Base-by-base conservation (phyloP, 169 alveolate genomes). In the Cryptosporidium parvum region DNA sequence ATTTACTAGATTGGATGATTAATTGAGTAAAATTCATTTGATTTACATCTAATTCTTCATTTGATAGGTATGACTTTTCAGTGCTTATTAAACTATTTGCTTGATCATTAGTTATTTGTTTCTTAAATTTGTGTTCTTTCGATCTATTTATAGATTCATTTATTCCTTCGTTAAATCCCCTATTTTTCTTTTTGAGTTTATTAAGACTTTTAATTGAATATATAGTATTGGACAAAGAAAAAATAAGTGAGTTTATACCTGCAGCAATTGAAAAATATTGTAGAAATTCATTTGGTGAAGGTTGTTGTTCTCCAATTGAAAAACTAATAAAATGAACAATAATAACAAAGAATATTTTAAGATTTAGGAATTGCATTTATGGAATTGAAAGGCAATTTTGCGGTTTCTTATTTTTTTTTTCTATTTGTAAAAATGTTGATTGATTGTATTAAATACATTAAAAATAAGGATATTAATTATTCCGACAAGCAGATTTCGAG, bases 231-330 rank as follows among this genome's bases (percentile, higher is more conserved):
- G 86, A 73, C 18, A 73, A 33, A 7, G 86, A 53, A 35, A 73
- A 56, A 29, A 73, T 26, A 23, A 37, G 70, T 12, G 86, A 73
- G 70, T 31, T 56, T 3, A 73, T 29, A n/a, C 61, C 72, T 26
- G 86, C 68, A 33, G 59, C 86, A 56, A 10, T 62, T 4, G 86
- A 73, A 37, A 73, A 53, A 56, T 53, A 73, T 51, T 53, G 72
- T n/a, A 73, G 44, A 59, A 73, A 73, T 58, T 73, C 86, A 37
- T 37, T 73, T 52, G 53, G 58, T 7, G 42, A n/a, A 56, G 18
- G 42, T 1, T 51, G 65, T 26, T 71, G 69, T 69, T 51, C 67
- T 29, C 35, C 85, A 52, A 48, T 21, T 29, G 48, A 52, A 51
- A 26, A 14, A 18, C 72, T 7, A 10, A 16, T 14, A 29, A 35